Percentiles rank a stretch among this genome's conserved stretches.
These are phyloP conservation scores for Actinomortierella wolfii DNA, from an alignment of 371 early-diverging fungal species.

Conservation along the genomic window DNA sequence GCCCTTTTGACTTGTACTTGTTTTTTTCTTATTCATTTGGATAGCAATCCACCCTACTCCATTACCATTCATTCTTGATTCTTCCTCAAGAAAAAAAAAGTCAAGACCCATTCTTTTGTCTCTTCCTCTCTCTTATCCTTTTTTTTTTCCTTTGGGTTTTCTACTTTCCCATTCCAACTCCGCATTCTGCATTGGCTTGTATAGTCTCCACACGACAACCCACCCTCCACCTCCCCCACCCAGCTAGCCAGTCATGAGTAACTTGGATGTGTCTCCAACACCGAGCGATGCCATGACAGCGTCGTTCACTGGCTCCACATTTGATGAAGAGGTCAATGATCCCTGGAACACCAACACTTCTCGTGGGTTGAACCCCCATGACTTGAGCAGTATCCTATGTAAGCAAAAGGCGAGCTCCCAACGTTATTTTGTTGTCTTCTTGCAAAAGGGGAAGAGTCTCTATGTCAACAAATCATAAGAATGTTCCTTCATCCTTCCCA, in stretches of 20 bases:
- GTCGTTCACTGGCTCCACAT: conserved; percentile 34
- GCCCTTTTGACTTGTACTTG: too few relatives aligned
- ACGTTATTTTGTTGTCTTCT: not conserved
- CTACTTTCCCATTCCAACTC: not conserved
- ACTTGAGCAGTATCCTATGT: conserved; percentile 25
- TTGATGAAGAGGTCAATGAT: conserved; percentile 26
- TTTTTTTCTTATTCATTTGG: too few relatives aligned
- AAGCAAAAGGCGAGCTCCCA: not conserved
- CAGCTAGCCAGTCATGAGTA: too few relatives aligned
- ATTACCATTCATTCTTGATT: too few relatives aligned
- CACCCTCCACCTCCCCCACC: not conserved
- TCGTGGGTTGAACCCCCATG: conserved; percentile 10
- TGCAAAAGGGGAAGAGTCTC: not conserved
- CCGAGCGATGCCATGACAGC: conserved; percentile 30
- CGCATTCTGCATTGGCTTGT: not conserved
- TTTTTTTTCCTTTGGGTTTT: not conserved
- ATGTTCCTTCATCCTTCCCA: not conserved
- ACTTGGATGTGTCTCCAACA: too few relatives aligned
- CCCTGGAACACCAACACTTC: conserved; percentile 31
- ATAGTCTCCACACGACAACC: not conserved
- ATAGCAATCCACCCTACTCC: too few relatives aligned
- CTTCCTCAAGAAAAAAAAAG: too few relatives aligned
- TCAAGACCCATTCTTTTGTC: too few relatives aligned
- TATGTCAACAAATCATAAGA: not conserved
- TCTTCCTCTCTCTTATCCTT: not conserved